Percentiles rank a stretch among this genome's conserved stretches.
phyloP scores from a whole-genome alignment of 495 filamentous ascomycete genomes.

The Penicillium coffeae region DNA sequence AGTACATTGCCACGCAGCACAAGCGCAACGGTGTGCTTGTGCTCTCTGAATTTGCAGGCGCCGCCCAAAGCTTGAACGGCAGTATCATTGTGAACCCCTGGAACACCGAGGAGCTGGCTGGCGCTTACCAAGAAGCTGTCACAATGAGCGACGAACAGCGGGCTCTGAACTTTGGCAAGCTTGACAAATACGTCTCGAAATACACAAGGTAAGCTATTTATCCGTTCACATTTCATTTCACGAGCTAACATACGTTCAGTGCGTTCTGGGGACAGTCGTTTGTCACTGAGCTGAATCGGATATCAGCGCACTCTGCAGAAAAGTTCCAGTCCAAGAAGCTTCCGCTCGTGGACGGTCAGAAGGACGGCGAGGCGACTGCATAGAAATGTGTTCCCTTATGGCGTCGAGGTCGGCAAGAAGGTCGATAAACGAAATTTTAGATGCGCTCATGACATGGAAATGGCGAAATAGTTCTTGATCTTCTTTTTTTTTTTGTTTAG shows the following conservation, averaged over 20 bases:
- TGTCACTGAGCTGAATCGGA: constrained; percentile 74
- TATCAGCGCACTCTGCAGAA: constrained; percentile 49
- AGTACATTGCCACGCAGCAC: constrained; percentile 91
- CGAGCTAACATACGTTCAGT: constrained; percentile 37
- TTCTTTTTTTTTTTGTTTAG: constrained; percentile 10
- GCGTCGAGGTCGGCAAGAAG: not conserved
- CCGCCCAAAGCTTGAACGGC: constrained; percentile 88
- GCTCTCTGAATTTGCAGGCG: constrained; percentile 91
- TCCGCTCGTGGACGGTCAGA: constrained; percentile 8
- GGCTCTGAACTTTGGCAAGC: constrained; percentile 77
- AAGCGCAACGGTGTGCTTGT: constrained; percentile 88
- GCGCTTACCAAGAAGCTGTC: constrained; percentile 88
- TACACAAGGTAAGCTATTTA: constrained; percentile 67
- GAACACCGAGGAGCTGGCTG: constrained; percentile 94
- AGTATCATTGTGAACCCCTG: constrained; percentile 93
- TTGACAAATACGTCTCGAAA: constrained; percentile 92
- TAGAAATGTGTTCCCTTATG: not conserved
- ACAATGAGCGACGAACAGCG: constrained; percentile 88
- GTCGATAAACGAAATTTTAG: constrained; percentile 11
- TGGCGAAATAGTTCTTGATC: constrained; percentile 26
- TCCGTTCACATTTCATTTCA: not conserved
- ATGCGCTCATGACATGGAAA: constrained; percentile 27
- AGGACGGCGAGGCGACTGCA: not conserved
- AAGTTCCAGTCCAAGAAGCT: constrained; percentile 41
- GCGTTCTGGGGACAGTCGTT: constrained; percentile 98